Base-by-base conservation (phyloP, 352 stramenopile genomes). In the Globisporangium nodosum region DNA sequence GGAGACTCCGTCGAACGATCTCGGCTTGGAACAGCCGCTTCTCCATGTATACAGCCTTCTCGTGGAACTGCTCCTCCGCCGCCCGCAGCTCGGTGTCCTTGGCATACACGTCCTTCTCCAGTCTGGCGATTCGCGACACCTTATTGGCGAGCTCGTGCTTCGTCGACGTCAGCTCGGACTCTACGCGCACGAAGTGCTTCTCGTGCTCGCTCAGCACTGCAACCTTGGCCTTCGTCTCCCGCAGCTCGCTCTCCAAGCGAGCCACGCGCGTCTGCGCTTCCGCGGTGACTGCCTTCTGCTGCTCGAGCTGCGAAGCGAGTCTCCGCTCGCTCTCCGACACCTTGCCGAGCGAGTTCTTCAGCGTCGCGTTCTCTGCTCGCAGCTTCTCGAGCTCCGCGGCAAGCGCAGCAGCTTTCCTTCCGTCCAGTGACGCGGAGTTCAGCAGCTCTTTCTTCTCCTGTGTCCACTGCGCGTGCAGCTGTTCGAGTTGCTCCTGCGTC, bases 1-100 rank as follows among this genome's bases (percentile, higher is more conserved):
- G 85, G 1, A 95, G 69, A 61, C 74, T 87, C 50, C 85, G 71
- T 16, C 85, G 84, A 35, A 92, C 68, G 49, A 83, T 69, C 65
- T 95, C 85, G 24, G 68, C 69, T 55, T 90, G 65, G 49, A 83
- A 85, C 2, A 90, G 67, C 18, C 70, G 73, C 3, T 60, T 68
- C 55, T 90, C 74, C 31, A 87, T 57, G 66, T 13, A 73, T 40
- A 46, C 58, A 46, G 48, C 66, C 59, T 46, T 70, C 59, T 49
- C 64, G 9, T 66, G 63, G 49, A 77, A 81, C 48, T 63, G 52
- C 27, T 13, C n/a, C 27, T 75, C 63, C 1, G 30, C 56, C 4
- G 49, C 56, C 46, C 75, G 63, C 1, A 76, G 27, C 15, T 78
- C 68, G 21, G 69, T 49, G 50, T 80, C 56, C 51, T 58, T 63